Evolutionary conservation across 2,329 filamentous ascomycete species (phyloP).

Genomic region (Alternaria brassicicola): DNA sequence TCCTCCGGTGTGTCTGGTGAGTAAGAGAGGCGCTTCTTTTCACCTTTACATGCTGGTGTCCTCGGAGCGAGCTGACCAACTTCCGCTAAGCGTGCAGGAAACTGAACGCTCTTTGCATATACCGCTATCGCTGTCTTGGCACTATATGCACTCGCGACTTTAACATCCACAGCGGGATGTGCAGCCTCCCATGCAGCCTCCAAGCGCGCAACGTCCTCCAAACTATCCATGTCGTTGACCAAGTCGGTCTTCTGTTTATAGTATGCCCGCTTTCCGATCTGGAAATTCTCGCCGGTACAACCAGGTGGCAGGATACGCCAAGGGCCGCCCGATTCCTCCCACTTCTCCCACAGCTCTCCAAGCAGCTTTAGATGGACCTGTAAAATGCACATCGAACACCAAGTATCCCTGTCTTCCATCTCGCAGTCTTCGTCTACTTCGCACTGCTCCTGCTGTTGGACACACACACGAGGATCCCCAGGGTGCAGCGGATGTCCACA

Average conservation of each 20-base stretch:
- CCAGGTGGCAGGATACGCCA: conserved; percentile 9
- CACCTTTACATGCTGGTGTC: neutral
- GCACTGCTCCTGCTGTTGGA: neutral
- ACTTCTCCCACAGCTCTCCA: conserved; percentile 2
- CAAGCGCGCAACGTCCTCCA: conserved; percentile 2
- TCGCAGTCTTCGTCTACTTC: neutral
- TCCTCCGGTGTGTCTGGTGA: conserved; percentile 14
- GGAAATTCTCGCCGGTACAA: neutral
- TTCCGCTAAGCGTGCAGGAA: neutral
- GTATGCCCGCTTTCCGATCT: conserved; percentile 1
- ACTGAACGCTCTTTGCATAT: neutral
- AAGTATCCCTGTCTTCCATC: neutral
- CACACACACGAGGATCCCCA: conserved; percentile 1
- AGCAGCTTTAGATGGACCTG: conserved; percentile 13
- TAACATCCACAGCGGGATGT: conserved; percentile 1
- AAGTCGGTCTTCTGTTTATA: conserved; percentile 7
- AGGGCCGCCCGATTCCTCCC: conserved; percentile 14
- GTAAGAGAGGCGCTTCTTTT: conserved; percentile 1
- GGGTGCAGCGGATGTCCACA: conserved; percentile 12
- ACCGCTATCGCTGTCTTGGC: neutral
- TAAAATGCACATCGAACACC: conserved; percentile 17
- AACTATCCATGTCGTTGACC: conserved; percentile 4
- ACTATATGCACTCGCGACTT: neutral
- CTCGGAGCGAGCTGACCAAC: neutral
- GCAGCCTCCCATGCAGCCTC: conserved; percentile 8